Base-by-base conservation (phyloP, 176 grass and related monocot species). In the Oryza glumipatula region DNA sequence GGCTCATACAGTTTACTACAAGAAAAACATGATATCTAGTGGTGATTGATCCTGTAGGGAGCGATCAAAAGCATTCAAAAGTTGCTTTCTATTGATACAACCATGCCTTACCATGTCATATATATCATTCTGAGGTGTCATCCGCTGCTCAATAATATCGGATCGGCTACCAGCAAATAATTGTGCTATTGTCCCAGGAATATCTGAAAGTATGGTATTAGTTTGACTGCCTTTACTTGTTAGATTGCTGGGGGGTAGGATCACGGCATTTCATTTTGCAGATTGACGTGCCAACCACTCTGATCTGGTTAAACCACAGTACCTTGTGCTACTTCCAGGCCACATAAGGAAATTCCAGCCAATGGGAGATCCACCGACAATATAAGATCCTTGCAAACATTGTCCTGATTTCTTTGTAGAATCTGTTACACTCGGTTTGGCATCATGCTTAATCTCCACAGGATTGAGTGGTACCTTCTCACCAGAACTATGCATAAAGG, bases 341-440 rank as follows among this genome's bases (percentile, higher is more conserved):
- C 92, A 96, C 83, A 86, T 81, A 67, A 95, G 78, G 60, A 90
- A 99, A 80, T 99, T 99, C 88, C 91, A 96, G 60, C 90, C 90
- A 78, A 92, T 60, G 36, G 94, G 92, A 45, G 96, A 99, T 78
- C 96, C 91, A 76, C 96, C 96, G 28, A 96, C 80, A 54, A 92
- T 78, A 74, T 94, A 99, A 74, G 91, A 91, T 21, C 94, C 88
- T 82, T 80, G 86, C 41, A 87, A 48, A 17, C 61, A 19, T 43
- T 85, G 82, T 1, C 89, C 84, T 23, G 89, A 67, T 58, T 86
- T 82, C n/a, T 89, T 86, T 26, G 86, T 43, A 28, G 70, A 28
- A 77, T 86, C 68, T 71, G 78, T 81, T 72, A 67, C 85, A 38
- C 30, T 79, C 23, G 22, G 24, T 48, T 28, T 28, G 17, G 36